These are phyloP conservation scores for Vigna reflexopilosa DNA, from an alignment of 306 rosid species.

Conservation along the genomic window DNA sequence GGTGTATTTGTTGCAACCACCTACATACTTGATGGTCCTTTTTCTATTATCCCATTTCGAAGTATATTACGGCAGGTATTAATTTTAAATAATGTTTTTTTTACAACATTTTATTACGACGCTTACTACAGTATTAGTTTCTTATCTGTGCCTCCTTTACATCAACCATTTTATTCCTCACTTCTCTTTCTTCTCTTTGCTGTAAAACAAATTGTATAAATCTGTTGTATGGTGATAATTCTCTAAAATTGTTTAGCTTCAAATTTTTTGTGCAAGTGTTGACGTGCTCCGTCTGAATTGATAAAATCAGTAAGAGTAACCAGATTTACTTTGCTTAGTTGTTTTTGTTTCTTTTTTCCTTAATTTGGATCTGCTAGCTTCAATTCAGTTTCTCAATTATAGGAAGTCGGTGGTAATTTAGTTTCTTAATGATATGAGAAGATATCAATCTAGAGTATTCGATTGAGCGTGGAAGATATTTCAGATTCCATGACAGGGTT, in stretches of 20 bases:
- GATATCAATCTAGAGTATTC: not conserved
- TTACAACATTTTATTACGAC: not conserved
- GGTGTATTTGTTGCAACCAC: conserved; percentile 94
- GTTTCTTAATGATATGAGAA: not conserved
- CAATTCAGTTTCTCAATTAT: conserved; percentile 14
- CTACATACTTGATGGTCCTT: conserved; percentile 73
- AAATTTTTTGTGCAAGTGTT: conserved; percentile 9
- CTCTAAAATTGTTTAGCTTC: not conserved
- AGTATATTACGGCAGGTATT: conserved; percentile 65
- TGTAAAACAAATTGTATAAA: not conserved
- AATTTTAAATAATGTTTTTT: not conserved
- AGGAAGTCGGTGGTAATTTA: not conserved
- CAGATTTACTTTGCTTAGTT: conserved; percentile 3
- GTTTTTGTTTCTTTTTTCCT: conserved; percentile 15
- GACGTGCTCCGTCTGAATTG: conserved; percentile 21
- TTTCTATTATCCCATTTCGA: conserved; percentile 62
- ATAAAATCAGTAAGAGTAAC: not conserved
- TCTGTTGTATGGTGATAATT: not conserved
- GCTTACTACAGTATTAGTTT: not conserved
- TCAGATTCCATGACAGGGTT: conserved; percentile 1
- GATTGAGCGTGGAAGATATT: not conserved
- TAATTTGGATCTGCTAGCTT: conserved; percentile 20
- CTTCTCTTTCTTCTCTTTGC: not conserved
- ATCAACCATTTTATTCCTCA: not conserved
- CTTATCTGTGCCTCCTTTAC: not conserved